These are phyloP conservation scores for Potentilla sterilis DNA, from an alignment of 306 rosid genomes.

Conservation along the genomic window DNA sequence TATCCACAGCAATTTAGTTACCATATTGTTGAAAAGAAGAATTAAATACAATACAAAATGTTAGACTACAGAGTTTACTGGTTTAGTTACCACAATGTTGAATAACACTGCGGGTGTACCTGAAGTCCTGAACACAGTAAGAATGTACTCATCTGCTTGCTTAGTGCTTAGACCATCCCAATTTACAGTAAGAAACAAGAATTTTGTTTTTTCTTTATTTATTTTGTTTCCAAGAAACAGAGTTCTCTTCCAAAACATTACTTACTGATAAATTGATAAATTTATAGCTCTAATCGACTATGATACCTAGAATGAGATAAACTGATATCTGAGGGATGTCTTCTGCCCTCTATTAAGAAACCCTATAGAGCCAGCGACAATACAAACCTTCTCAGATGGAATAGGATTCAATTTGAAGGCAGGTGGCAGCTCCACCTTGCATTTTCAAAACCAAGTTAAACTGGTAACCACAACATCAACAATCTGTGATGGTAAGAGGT, in stretches of 20 bases:
- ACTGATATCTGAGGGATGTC: slow-evolving; percentile 20
- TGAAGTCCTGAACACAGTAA: too few relatives aligned
- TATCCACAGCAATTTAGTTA: too few relatives aligned
- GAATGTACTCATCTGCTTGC: background rate
- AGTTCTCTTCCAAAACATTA: background rate
- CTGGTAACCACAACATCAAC: slow-evolving; percentile 15
- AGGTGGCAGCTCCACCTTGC: slow-evolving; percentile 18
- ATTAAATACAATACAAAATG: too few relatives aligned
- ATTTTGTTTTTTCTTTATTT: too few relatives aligned
- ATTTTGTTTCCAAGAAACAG: background rate
- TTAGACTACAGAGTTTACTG: too few relatives aligned
- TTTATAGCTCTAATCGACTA: background rate
- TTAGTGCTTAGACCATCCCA: too few relatives aligned
- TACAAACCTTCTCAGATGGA: slow-evolving; percentile 19
- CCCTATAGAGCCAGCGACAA: slow-evolving; percentile 22
- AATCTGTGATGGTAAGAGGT: slow-evolving; percentile 10
- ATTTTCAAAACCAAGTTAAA: slow-evolving; percentile 15
- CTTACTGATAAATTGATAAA: background rate
- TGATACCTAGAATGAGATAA: background rate
- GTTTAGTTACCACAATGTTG: too few relatives aligned
- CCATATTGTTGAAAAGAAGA: too few relatives aligned
- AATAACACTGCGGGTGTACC: too few relatives aligned
- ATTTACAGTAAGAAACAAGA: too few relatives aligned
- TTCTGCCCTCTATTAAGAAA: slow-evolving; percentile 26
- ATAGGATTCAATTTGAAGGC: slow-evolving; percentile 17